Conservation (phyloP, 331 rosid species). For the Spiraea crenata region DNA sequence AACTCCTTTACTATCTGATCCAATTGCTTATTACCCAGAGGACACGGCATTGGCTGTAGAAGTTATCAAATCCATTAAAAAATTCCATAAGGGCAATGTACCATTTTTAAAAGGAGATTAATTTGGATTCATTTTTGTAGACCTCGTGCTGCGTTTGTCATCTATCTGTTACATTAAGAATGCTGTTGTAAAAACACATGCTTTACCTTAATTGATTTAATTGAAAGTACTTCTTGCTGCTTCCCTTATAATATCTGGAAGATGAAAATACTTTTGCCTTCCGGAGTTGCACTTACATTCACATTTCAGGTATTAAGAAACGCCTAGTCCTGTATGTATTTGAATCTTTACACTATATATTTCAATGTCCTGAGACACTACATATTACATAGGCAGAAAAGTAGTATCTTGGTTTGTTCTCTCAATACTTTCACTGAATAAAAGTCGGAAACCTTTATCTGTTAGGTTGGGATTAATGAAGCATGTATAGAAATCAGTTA, state of each 20-base stretch:
- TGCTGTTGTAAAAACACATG: neutral
- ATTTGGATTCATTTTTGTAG: slow-evolving; percentile 15
- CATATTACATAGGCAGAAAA: neutral
- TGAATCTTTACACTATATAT: neutral
- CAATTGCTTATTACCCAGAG: slow-evolving; percentile 68
- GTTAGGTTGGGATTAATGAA: neutral
- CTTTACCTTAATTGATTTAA: neutral
- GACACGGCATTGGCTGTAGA: slow-evolving; percentile 54
- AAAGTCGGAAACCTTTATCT: neutral
- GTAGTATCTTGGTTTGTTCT: neutral
- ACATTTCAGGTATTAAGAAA: neutral
- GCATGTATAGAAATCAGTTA: too few relatives aligned
- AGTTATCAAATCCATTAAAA: slow-evolving; percentile 56
- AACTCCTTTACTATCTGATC: slow-evolving; percentile 54
- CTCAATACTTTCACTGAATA: neutral
- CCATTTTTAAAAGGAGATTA: slow-evolving; percentile 43
- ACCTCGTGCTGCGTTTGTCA: neutral
- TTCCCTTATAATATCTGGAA: neutral
- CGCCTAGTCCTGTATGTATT: neutral
- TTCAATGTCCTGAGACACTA: neutral
- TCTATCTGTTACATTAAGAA: neutral
- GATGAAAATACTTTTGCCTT: neutral
- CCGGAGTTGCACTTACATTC: neutral
- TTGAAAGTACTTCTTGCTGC: neutral
- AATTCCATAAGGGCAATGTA: slow-evolving; percentile 40